Evolutionary conservation across 148 eudicot genomes (phyloP), one percentile per base, ranked within the genome.

Genomic region (Rhododendron vialii): DNA sequence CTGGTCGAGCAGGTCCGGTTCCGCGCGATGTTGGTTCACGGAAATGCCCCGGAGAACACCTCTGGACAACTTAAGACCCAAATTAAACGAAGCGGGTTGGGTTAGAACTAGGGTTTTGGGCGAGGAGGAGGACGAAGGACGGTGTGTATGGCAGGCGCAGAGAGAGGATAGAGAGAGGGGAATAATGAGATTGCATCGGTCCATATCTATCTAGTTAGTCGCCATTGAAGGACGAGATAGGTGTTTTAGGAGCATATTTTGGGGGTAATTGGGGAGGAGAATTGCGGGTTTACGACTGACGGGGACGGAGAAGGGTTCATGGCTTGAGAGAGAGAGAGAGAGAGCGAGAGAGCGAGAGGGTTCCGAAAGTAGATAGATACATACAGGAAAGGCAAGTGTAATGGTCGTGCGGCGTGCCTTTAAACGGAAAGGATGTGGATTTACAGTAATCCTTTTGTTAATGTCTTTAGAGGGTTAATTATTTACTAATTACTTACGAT

Each of bases 1-100:
- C 83, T 90, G 92, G 86, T 85, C 91, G 84, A 92, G 77, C 57
- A 82, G 85, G 85, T 88, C 92, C 47, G 89, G 91, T 82, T 93
- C 94, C 15, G 91, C 10, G 71, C 88, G 80, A 43, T 74, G 86
- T 78, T 43, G 89, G 5, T 84, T 89, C 3, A 57, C 61, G 75
- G 83, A 43, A 51, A 84, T 51, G 57, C 87, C 82, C 57, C 86
- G 71, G n/a, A 61, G 67, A 78, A 82, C 11, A 24, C 82, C 55
- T 77, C 86, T 30, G 26, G 85, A 84, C 48, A 87, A 53, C 61
- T 85, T 85, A 75, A 80, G 67, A 41, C 67, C 86, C 61, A 83
- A 51, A 65, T 86, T 88, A n/a, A 41, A 53, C 22, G 17, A 77
- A 83, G 43, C 73, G 36, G 90, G 35, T 35, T 35, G 80, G 50